A percentile compares a stretch with the other conserved stretches of the same genome.
Conservation (phyloP, 2,329 filamentous ascomycete genomes). For the Allantophomopsis lycopodina region DNA sequence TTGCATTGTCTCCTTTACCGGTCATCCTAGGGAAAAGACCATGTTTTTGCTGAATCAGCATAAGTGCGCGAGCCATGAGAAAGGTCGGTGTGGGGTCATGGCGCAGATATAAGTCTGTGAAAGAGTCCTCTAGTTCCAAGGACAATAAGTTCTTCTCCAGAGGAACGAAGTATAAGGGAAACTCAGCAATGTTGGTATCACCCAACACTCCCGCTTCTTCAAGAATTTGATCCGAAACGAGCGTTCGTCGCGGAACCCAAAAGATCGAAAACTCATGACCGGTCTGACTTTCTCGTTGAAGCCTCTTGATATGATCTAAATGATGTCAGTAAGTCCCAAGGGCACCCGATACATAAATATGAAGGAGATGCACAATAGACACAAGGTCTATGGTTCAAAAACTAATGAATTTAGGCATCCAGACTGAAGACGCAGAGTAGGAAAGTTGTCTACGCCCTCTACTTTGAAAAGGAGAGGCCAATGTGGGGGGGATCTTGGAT, state of each 20-base stretch:
- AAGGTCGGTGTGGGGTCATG: constrained; percentile 90
- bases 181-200: constrained; percentile 78
- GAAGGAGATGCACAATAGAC: constrained; percentile 26
- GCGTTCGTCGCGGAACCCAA: constrained; percentile 85
- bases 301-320: constrained; percentile 77
- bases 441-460: constrained; percentile 36
- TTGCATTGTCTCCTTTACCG: constrained; percentile 91
- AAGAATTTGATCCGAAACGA: constrained; percentile 80
- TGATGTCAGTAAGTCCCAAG: constrained; percentile 44
- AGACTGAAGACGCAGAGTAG: constrained; percentile 43
- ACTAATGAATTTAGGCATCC: constrained; percentile 34
- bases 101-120: constrained; percentile 74
- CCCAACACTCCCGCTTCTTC: constrained; percentile 90
- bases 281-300: constrained; percentile 76
- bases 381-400: constrained; percentile 14
- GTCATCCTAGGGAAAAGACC: constrained; percentile 90
- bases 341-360: constrained; percentile 26
- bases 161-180: constrained; percentile 81
- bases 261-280: constrained; percentile 96
- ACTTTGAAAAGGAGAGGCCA: constrained; percentile 25
- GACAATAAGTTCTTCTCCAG: constrained; percentile 86
- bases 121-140: constrained; percentile 76
- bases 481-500: not conserved
- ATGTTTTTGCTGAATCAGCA: constrained; percentile 84
- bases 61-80: constrained; percentile 77